phyloP scores from a whole-genome alignment of 805 yeast genomes.

The Candida boidinii region DNA sequence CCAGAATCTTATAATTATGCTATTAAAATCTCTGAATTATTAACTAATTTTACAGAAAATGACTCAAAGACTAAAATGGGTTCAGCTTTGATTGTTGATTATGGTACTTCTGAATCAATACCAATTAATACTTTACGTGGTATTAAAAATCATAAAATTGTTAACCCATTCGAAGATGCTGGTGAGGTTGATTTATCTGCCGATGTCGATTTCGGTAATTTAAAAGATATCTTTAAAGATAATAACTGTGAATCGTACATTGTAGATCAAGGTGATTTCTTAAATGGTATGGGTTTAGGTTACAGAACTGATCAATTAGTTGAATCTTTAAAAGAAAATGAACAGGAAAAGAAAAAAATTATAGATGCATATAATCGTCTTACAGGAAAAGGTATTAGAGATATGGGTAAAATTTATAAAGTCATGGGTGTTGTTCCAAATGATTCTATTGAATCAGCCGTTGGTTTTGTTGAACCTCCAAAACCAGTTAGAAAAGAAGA shows the following conservation, averaged over 20 bases:
- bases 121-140: conserved; percentile 74
- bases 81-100: conserved; percentile 67
- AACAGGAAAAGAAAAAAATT: conserved; percentile 40
- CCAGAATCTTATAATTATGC: conserved; percentile 51
- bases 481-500: too few relatives aligned
- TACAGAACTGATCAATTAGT: conserved; percentile 56
- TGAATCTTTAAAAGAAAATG: conserved; percentile 27
- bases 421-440: conserved; percentile 54
- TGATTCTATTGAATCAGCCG: conserved; percentile 30
- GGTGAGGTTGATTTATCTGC: conserved; percentile 78
- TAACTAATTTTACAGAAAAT: conserved; percentile 39
- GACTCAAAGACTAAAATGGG: conserved; percentile 35
- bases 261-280: conserved; percentile 68
- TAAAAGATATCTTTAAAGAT: conserved; percentile 28
- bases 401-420: conserved; percentile 75
- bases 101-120: conserved; percentile 51
- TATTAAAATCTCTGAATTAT: conserved; percentile 2
- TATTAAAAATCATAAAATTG: conserved; percentile 62
- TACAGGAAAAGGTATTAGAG: conserved; percentile 47
- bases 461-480: conserved; percentile 55
- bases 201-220: conserved; percentile 71
- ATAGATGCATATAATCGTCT: conserved; percentile 52
- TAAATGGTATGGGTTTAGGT: conserved; percentile 68
- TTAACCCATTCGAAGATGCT: conserved; percentile 65
- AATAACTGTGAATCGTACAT: conserved; percentile 15